A percentile compares a stretch with the other conserved stretches of the same genome.
These are phyloP conservation scores for Xylaria scruposa DNA, from an alignment of 495 filamentous ascomycete species.

Conservation along the genomic window DNA sequence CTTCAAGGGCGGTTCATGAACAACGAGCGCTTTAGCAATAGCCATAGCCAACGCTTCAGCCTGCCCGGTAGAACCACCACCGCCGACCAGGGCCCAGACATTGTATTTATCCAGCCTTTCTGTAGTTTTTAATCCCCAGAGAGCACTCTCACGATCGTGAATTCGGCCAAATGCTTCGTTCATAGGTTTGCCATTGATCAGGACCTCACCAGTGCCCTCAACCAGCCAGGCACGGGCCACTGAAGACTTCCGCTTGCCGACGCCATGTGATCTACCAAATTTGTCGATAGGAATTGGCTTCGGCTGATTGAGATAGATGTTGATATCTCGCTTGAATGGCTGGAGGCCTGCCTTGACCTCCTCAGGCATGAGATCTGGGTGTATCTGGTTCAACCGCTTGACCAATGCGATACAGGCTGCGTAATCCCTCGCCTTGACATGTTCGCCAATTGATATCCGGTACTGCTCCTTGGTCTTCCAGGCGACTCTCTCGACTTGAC, in stretches of 20 bases:
- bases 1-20: constrained; percentile 91
- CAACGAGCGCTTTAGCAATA: constrained; percentile 84
- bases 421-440: constrained; percentile 80
- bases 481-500: constrained; percentile 74
- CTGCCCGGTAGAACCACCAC: constrained; percentile 92
- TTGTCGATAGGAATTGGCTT: constrained; percentile 68
- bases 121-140: constrained; percentile 87
- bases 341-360: constrained; percentile 69
- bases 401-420: constrained; percentile 74
- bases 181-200: constrained; percentile 87
- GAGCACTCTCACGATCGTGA: constrained; percentile 92
- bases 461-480: constrained; percentile 86
- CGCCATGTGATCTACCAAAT: constrained; percentile 75
- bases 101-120: constrained; percentile 95
- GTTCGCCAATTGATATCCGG: constrained; percentile 74
- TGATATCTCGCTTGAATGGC: constrained; percentile 75
- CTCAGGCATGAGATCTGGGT: constrained; percentile 75
- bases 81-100: constrained; percentile 81
- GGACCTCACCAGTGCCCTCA: constrained; percentile 87
- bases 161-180: constrained; percentile 80
- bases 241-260: constrained; percentile 85
- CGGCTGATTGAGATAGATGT: constrained; percentile 67
- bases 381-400: constrained; percentile 83
- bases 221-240: constrained; percentile 84
- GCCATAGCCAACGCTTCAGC: constrained; percentile 94